Evolutionary conservation across 2,329 filamentous ascomycete species (phyloP).

Genomic region (Pseudogymnoascus sp.): DNA sequence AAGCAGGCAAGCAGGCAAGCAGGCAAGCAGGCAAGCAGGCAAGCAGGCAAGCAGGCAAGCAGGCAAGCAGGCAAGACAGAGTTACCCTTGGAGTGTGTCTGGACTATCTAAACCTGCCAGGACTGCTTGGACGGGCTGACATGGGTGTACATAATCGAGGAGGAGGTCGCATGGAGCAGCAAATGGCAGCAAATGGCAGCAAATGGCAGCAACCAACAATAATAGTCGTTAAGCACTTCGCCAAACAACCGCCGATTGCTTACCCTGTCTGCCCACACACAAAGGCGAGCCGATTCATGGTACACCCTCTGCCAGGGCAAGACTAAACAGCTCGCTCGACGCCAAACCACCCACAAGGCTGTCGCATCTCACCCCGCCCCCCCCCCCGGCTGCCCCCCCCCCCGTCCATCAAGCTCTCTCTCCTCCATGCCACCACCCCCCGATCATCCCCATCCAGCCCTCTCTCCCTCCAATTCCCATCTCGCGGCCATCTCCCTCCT

Average conservation of each 20-base stretch:
- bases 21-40: background rate
- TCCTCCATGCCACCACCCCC: background rate
- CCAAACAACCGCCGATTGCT: background rate
- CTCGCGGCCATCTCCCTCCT: background rate
- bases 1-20: too few relatives aligned
- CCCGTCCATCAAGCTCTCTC: too few relatives aligned
- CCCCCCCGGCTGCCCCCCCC: too few relatives aligned
- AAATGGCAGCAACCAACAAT: background rate
- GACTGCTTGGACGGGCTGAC: background rate
- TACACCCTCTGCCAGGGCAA: background rate
- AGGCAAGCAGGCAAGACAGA: background rate
- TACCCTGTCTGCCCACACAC: background rate
- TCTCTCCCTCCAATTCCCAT: background rate
- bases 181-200: too few relatives aligned
- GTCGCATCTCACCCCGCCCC: background rate
- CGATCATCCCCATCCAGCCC: background rate
- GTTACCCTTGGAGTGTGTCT: background rate
- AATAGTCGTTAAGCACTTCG: background rate
- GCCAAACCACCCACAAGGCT: background rate
- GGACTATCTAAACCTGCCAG: too few relatives aligned
- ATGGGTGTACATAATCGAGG: slow-evolving; percentile 2
- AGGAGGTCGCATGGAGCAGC: background rate
- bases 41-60: too few relatives aligned
- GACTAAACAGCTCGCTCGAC: background rate
- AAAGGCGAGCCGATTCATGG: background rate